Evolutionary conservation across 352 stramenopile species (phyloP).

Genomic region (Globisporangium orthogonon): DNA sequence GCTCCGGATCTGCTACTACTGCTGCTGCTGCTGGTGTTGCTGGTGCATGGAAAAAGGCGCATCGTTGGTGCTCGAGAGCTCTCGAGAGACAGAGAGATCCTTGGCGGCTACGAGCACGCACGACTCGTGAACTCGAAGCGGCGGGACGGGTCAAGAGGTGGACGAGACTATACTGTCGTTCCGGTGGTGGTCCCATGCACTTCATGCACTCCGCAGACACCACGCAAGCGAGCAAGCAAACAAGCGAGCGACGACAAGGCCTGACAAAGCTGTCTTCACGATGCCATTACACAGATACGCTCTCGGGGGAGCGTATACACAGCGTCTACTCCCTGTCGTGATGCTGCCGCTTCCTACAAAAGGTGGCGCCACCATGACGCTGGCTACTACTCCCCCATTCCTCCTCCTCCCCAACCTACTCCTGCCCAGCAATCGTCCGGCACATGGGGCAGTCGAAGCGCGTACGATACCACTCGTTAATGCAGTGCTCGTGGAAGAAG

Average conservation of each 20-base stretch:
- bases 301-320: not conserved
- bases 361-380: too few relatives aligned
- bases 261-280: not conserved
- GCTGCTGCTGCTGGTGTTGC: not conserved
- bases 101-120: too few relatives aligned
- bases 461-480: constrained; percentile 87
- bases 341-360: too few relatives aligned
- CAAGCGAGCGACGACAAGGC: too few relatives aligned
- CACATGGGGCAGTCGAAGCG: constrained; percentile 88
- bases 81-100: not conserved
- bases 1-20: not conserved
- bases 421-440: constrained; percentile 66
- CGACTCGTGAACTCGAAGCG: too few relatives aligned
- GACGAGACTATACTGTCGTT: too few relatives aligned
- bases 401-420: constrained; percentile 3
- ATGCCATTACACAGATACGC: not conserved
- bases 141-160: too few relatives aligned
- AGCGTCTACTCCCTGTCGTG: not conserved
- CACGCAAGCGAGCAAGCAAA: too few relatives aligned
- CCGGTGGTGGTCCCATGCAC: too few relatives aligned
- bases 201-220: too few relatives aligned
- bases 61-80: not conserved
- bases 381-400: not conserved
- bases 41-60: too few relatives aligned
- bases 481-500: constrained; percentile 87